A percentile compares a stretch with the other conserved stretches of the same genome.
Evolutionary conservation across 176 grass and related monocot species (phyloP).

Genomic region (Stipa capillata): DNA sequence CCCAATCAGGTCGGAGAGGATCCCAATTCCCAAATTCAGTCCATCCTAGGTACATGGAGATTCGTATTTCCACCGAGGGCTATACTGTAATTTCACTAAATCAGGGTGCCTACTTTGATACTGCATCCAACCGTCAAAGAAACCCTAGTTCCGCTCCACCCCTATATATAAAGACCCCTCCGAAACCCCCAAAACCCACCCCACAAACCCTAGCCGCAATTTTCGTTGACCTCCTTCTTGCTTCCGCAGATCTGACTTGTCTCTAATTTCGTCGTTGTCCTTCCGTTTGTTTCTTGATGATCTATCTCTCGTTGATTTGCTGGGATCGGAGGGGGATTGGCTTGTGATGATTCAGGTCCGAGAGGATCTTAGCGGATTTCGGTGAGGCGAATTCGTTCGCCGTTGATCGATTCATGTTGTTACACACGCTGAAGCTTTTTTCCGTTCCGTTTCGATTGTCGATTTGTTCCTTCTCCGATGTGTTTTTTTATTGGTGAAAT

Average conservation of each 20-base stretch:
- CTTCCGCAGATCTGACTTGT: not conserved
- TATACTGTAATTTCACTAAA: too few relatives aligned
- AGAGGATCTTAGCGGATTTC: slow-evolving; percentile 58
- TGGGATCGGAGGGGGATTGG: not conserved
- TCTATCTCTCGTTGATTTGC: not conserved
- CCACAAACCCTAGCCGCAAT: not conserved
- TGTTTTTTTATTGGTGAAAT: not conserved
- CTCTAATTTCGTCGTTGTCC: not conserved
- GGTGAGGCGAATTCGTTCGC: slow-evolving; percentile 29
- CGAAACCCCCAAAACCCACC: accelerated
- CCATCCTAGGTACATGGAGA: too few relatives aligned
- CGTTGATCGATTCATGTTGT: slow-evolving; percentile 47
- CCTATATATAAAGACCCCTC: not conserved
- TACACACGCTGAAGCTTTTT: slow-evolving; percentile 43
- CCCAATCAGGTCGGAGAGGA: too few relatives aligned
- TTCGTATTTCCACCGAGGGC: too few relatives aligned
- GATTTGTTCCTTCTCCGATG: not conserved
- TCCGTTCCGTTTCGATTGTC: not conserved
- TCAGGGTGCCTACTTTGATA: too few relatives aligned
- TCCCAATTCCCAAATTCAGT: too few relatives aligned
- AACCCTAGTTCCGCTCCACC: not conserved
- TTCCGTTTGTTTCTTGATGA: not conserved
- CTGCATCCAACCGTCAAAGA: too few relatives aligned
- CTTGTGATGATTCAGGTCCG: slow-evolving; percentile 51
- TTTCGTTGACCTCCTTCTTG: accelerated